These are phyloP conservation scores for Monilinia aucupariae DNA, from an alignment of 2,329 filamentous ascomycete species.

Conservation along the genomic window DNA sequence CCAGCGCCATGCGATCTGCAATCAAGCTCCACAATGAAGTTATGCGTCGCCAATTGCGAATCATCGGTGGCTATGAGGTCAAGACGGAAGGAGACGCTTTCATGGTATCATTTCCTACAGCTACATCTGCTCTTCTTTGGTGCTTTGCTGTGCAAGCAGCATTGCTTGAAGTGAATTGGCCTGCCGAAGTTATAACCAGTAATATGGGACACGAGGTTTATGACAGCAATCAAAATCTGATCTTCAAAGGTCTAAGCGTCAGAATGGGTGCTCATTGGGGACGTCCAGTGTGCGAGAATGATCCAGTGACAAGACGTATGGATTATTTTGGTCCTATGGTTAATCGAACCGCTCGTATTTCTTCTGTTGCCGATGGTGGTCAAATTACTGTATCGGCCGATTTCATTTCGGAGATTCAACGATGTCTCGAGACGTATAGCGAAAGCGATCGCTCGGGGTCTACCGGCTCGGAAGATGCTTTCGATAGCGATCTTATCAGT, in stretches of 20 bases:
- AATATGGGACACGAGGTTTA: conserved; percentile 75
- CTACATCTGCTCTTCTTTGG: conserved; percentile 91
- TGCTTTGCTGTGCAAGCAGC: conserved; percentile 89
- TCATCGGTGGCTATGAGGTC: conserved; percentile 95
- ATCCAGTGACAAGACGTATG: conserved; percentile 96
- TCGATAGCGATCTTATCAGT: conserved; percentile 69
- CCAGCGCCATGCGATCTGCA: conserved; percentile 89
- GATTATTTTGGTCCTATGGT: conserved; percentile 99
- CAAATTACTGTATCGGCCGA: conserved; percentile 96
- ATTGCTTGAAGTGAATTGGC: conserved; percentile 87
- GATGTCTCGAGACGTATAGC: conserved; percentile 82
- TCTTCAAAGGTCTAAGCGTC: conserved; percentile 91
- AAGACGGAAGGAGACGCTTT: conserved; percentile 99
- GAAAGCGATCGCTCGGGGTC: conserved; percentile 71
- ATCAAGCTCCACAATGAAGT: conserved; percentile 98
- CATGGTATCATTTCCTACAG: conserved; percentile 97
- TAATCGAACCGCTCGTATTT: conserved; percentile 92
- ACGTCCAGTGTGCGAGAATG: conserved; percentile 86
- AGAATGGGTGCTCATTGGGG: conserved; percentile 98
- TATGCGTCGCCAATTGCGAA: conserved; percentile 86
- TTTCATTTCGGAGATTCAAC: conserved; percentile 92
- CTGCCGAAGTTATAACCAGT: conserved; percentile 83
- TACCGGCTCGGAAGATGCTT: conserved; percentile 64
- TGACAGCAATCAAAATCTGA: conserved; percentile 79
- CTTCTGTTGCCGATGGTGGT: conserved; percentile 87